Base-by-base conservation (phyloP, 306 rosid species). In the peach (Prunus persica) region DNA sequence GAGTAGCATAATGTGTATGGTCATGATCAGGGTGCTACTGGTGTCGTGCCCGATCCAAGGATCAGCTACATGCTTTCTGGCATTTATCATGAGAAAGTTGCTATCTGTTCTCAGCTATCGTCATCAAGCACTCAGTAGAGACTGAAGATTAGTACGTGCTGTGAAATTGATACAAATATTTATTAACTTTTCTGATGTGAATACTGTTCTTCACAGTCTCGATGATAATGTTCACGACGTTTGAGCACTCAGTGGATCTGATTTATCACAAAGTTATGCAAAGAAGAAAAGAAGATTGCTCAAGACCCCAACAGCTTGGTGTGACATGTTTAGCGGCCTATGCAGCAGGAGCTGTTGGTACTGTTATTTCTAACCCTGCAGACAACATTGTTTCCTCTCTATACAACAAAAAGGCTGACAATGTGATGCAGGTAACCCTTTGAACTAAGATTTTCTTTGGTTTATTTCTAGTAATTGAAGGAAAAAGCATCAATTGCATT, bases 201-300 rank as follows among this genome's bases (percentile, higher is more conserved):
- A 55, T 32, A n/a, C 60, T 60, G 15, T 6, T 60, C 76, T 85
- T 75, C 82, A 72, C 88, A 90, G 96, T 82, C 79, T 69, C 88
- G 7, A 80, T 90, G 81, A 82, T 86, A 50, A 90, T 90, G 96
- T 90, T 90, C 84, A 76, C 93, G 1, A 83, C 93, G 32, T 90
- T 90, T 75, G 96, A 90, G 93, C 86, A 90, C 80, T 86, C 91
- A 1, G 91, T 90, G 80, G 87, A 88, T 78, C 66, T 85, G 47
- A 73, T 88, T 78, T 90, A 90, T 70, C 75, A 30, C 2, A 83
- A 87, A 4, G 52, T 90, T 55, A 74, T 88, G 66, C 82, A 75
- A 54, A 85, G 76, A 16, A 78, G 85, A 64, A 90, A 80, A 80
- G 87, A 90, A 72, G 86, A 90, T 67, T 90, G 96, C 80, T 88